Conservation (phyloP, 768 basidiomycete genomes). For the Tylopilus plumbeoviolaceoides region DNA sequence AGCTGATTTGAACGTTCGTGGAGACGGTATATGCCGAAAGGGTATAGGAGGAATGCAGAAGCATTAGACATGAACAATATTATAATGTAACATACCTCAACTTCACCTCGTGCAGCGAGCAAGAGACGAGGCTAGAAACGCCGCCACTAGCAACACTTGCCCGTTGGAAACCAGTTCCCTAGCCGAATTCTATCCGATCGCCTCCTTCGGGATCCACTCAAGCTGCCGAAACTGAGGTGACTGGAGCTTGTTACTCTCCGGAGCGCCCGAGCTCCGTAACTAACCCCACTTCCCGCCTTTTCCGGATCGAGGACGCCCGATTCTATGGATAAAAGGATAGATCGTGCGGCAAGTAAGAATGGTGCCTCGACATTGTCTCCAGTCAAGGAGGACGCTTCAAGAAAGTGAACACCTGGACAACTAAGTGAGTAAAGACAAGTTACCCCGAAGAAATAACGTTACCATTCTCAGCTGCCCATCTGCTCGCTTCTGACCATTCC, state of each 20-base stretch:
- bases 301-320: constrained; percentile 90
- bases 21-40: constrained; percentile 17
- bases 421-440: constrained; percentile 2
- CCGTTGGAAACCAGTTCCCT: constrained; percentile 59
- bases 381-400: constrained; percentile 88
- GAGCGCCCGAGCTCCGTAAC: constrained; percentile 92
- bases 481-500: constrained; percentile 90
- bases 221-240: constrained; percentile 79
- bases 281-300: constrained; percentile 91
- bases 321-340: constrained; percentile 87
- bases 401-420: constrained; percentile 79
- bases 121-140: background rate
- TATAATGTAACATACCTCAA: constrained; percentile 16
- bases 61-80: constrained; percentile 5
- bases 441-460: constrained; percentile 14
- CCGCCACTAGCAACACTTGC: constrained; percentile 56
- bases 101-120: background rate
- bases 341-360: constrained; percentile 81
- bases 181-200: constrained; percentile 55
- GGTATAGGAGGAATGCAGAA: constrained; percentile 23
- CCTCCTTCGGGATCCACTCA: constrained; percentile 63
- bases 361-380: constrained; percentile 95
- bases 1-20: constrained; percentile 3
- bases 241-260: constrained; percentile 90
- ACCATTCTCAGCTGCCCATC: constrained; percentile 97